Conservation (phyloP, 352 stramenopile species). For the Phytopythium litorale region DNA sequence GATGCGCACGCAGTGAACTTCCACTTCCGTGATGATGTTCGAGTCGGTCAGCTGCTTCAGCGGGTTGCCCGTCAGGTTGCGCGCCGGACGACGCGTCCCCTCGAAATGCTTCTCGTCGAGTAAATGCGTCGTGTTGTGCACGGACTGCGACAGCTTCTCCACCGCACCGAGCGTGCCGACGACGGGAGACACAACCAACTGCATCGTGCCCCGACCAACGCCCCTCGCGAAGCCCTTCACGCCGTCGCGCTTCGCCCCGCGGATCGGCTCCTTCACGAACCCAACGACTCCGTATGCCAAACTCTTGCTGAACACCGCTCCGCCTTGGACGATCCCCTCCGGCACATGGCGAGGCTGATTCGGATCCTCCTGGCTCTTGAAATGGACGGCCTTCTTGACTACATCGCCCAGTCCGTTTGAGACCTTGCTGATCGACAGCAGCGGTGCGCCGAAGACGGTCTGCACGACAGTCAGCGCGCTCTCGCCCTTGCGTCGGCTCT, state of each 20-base stretch:
- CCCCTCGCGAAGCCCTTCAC: conserved; percentile 84
- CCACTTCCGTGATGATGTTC: conserved; percentile 84
- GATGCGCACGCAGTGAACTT: conserved; percentile 71
- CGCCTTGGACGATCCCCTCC: conserved; percentile 69
- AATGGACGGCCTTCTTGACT: conserved; percentile 80
- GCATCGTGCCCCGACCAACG: conserved; percentile 69
- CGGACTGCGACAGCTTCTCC: conserved; percentile 79
- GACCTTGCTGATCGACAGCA: conserved; percentile 75
- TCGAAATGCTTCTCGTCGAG: conserved; percentile 79
- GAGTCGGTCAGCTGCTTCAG: conserved; percentile 78
- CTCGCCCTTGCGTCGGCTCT: conserved; percentile 79
- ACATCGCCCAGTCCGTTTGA: conserved; percentile 83
- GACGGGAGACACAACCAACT: conserved; percentile 76
- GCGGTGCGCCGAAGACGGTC: conserved; percentile 74
- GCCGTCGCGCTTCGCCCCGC: conserved; percentile 64
- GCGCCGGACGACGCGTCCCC: conserved; percentile 67
- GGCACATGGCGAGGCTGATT: conserved; percentile 71
- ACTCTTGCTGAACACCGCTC: conserved; percentile 74
- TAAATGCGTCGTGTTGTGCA: conserved; percentile 86
- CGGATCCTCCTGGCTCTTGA: conserved; percentile 73
- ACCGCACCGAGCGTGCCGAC: conserved; percentile 78
- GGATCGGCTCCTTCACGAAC: conserved; percentile 80
- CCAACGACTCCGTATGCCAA: conserved; percentile 69
- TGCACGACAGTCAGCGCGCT: conserved; percentile 77
- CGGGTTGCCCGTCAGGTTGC: conserved; percentile 47